Evolutionary conservation across 495 filamentous ascomycete genomes (phyloP).

Genomic region (Cairneyella variabilis): DNA sequence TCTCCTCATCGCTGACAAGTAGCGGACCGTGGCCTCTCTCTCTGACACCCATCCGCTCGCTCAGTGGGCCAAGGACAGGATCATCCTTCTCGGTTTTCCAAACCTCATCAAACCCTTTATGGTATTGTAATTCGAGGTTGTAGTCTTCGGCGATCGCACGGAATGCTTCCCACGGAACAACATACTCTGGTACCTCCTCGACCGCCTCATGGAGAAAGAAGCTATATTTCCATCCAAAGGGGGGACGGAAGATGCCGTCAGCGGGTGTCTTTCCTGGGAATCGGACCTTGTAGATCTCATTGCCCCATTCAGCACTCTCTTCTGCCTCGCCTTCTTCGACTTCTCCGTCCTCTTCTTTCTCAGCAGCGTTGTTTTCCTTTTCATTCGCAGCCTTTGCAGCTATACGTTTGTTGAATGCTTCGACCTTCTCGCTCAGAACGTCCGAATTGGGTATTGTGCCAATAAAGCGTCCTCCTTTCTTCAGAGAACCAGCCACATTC

Average conservation of each 20-base stretch:
- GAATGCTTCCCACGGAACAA: slow-evolving; percentile 97
- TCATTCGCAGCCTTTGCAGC: slow-evolving; percentile 33
- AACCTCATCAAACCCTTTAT: slow-evolving; percentile 82
- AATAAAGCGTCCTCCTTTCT: slow-evolving; percentile 90
- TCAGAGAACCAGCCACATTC: slow-evolving; percentile 85
- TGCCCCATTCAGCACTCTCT: slow-evolving; percentile 77
- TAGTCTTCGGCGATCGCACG: slow-evolving; percentile 92
- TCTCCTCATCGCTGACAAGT: slow-evolving; percentile 72
- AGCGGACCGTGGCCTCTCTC: slow-evolving; percentile 63
- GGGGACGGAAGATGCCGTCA: slow-evolving; percentile 84
- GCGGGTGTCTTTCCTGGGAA: slow-evolving; percentile 78
- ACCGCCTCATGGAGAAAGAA: slow-evolving; percentile 96
- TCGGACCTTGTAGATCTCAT: slow-evolving; percentile 81
- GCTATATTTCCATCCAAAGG: slow-evolving; percentile 96
- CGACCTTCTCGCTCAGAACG: slow-evolving; percentile 65
- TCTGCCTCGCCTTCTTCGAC: slow-evolving; percentile 49
- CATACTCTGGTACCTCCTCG: slow-evolving; percentile 93
- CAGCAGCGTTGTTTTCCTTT: slow-evolving; percentile 16
- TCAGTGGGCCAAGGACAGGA: slow-evolving; percentile 69
- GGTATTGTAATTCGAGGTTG: slow-evolving; percentile 90
- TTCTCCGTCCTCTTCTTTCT: slow-evolving; percentile 42
- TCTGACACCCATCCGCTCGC: slow-evolving; percentile 90
- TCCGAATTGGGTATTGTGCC: slow-evolving; percentile 94
- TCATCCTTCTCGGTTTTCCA: slow-evolving; percentile 89
- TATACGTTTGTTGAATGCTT: slow-evolving; percentile 52